Percentiles rank a stretch among this genome's conserved stretches.
Evolutionary conservation across 140 eudicot species (phyloP).

Genomic region (Bidens hawaiensis): DNA sequence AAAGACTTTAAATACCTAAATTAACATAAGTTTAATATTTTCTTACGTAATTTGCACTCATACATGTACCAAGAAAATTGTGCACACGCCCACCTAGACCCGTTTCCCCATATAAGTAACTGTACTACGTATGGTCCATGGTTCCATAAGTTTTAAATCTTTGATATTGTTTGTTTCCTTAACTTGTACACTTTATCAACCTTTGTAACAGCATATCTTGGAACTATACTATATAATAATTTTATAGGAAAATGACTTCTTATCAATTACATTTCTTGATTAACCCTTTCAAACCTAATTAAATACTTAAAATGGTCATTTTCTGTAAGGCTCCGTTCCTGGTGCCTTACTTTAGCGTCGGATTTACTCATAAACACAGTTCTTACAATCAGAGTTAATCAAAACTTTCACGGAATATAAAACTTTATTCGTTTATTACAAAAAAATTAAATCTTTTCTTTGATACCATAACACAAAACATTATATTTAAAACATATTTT

Average conservation of each 20-base stretch:
- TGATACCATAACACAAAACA: too few relatives aligned
- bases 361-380: too few relatives aligned
- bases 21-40: background rate
- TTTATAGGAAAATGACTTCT: background rate
- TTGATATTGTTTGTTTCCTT: conserved; percentile 18
- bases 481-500: too few relatives aligned
- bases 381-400: too few relatives aligned
- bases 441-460: too few relatives aligned
- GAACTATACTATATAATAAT: background rate
- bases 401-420: too few relatives aligned
- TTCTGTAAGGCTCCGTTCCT: too few relatives aligned
- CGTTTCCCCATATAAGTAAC: conserved; percentile 11
- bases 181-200: conserved; percentile 23
- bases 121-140: conserved; percentile 10
- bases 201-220: conserved; percentile 16
- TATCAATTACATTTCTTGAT: too few relatives aligned
- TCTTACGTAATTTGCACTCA: background rate
- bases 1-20: background rate
- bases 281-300: too few relatives aligned
- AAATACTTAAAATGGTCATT: too few relatives aligned
- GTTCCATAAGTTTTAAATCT: conserved; percentile 9
- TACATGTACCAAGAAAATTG: conserved; percentile 16
- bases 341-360: too few relatives aligned
- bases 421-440: too few relatives aligned
- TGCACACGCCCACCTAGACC: conserved; percentile 10